Conservation (phyloP, 495 filamentous ascomycete genomes). For the Thermothielavioides terrestris region DNA sequence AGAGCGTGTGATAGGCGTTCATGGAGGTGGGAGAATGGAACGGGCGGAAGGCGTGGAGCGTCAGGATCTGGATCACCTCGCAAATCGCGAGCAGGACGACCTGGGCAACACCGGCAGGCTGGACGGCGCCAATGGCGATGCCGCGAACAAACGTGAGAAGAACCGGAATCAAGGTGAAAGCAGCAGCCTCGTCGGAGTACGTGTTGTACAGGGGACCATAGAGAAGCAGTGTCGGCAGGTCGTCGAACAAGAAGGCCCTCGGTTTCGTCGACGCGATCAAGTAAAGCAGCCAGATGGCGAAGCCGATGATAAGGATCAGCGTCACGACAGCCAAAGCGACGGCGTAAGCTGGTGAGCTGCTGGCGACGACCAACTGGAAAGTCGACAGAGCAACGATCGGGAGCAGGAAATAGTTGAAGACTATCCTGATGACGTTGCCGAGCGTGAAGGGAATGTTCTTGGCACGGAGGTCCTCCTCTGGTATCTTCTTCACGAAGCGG, state of each 20-base stretch:
- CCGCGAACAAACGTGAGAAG: conserved; percentile 77
- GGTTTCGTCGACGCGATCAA: conserved; percentile 74
- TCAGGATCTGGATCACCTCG: conserved; percentile 84
- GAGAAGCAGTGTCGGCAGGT: conserved; percentile 76
- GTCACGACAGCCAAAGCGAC: conserved; percentile 67
- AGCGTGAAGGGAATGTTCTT: conserved; percentile 92
- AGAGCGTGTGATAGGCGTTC: conserved; percentile 88
- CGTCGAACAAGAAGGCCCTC: conserved; percentile 80
- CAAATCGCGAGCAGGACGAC: conserved; percentile 86
- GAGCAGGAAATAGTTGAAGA: conserved; percentile 85
- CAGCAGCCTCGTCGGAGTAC: conserved; percentile 76
- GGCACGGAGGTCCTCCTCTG: conserved; percentile 74
- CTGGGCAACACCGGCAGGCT: conserved; percentile 88
- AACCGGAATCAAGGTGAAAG: conserved; percentile 80
- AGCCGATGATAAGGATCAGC: conserved; percentile 59
- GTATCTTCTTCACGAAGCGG: conserved; percentile 56
- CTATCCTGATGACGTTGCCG: conserved; percentile 78
- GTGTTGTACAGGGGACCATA: conserved; percentile 99
- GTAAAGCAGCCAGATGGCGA: conserved; percentile 69
- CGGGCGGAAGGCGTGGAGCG: conserved; percentile 79
- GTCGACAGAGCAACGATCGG: conserved; percentile 78
- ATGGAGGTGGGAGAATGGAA: conserved; percentile 92
- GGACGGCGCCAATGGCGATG: conserved; percentile 82
- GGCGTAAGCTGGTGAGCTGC: conserved; percentile 54
- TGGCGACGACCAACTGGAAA: conserved; percentile 80